Evolutionary conservation across 176 grass and related monocot genomes (phyloP).

Genomic region (Puccinellia tenuiflora): DNA sequence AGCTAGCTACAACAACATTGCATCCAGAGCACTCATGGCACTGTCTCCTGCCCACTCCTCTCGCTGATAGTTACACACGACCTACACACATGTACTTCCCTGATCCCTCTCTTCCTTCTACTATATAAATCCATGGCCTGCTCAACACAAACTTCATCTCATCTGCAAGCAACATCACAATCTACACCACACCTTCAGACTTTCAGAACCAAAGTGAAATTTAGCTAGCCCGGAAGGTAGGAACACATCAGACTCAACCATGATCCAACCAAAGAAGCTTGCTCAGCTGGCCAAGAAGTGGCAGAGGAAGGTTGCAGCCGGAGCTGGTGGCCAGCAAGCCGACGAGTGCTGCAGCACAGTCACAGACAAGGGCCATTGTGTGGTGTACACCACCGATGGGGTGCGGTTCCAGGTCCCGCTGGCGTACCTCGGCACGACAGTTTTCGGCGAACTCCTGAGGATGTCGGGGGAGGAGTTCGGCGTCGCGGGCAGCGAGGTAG

Average conservation of each 20-base stretch:
- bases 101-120: neutral
- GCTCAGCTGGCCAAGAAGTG: slow-evolving; percentile 42
- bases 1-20: neutral
- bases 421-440: neutral
- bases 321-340: neutral
- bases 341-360: neutral
- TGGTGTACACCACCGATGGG: slow-evolving; percentile 13
- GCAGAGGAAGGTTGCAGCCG: slow-evolving; percentile 29
- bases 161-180: neutral
- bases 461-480: slow-evolving; percentile 40
- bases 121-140: slow-evolving; percentile 28
- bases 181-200: neutral
- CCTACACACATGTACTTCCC: neutral
- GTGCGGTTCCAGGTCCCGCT: slow-evolving; percentile 29
- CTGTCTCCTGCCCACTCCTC: slow-evolving; percentile 21
- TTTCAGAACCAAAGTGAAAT: neutral
- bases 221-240: slow-evolving; percentile 17
- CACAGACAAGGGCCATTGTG: slow-evolving; percentile 11
- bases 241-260: neutral
- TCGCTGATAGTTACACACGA: neutral
- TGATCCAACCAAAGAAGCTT: slow-evolving; percentile 43
- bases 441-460: slow-evolving; percentile 29
- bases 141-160: slow-evolving; percentile 1
- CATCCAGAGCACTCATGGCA: slow-evolving; percentile 25
- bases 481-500: neutral